Percentiles rank a stretch among this genome's conserved stretches.
Conservation (phyloP, 768 basidiomycete genomes). For the Boletus huronensis region DNA sequence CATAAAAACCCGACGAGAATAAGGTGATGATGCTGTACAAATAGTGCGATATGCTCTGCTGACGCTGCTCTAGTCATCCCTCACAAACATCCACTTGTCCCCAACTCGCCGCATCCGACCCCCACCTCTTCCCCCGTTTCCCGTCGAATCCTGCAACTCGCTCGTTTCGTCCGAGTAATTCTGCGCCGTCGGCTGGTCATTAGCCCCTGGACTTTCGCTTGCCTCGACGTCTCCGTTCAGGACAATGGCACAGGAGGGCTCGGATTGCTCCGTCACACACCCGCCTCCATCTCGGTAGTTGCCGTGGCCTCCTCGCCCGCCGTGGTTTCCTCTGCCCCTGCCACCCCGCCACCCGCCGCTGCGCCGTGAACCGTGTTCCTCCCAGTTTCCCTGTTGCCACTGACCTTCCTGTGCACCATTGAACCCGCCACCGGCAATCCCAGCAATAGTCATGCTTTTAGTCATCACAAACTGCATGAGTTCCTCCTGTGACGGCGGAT, state of each 20-base stretch:
- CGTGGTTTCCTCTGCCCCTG: slow-evolving; percentile 37
- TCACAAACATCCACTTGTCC: slow-evolving; percentile 71
- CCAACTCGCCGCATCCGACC: slow-evolving; percentile 68
- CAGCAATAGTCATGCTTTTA: slow-evolving; percentile 22
- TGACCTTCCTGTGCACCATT: slow-evolving; percentile 21
- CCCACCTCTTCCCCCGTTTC: slow-evolving; percentile 33
- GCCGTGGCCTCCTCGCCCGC: slow-evolving; percentile 38
- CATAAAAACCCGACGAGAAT: not conserved
- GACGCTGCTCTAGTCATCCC: slow-evolving; percentile 26
- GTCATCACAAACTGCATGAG: slow-evolving; percentile 71
- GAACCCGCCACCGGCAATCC: slow-evolving; percentile 13
- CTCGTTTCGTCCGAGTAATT: not conserved
- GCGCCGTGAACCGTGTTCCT: slow-evolving; percentile 36
- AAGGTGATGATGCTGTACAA: slow-evolving; percentile 19
- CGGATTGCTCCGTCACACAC: slow-evolving; percentile 26
- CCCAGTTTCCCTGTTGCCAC: slow-evolving; percentile 22
- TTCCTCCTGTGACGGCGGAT: slow-evolving; percentile 67
- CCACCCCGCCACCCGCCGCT: slow-evolving; percentile 38
- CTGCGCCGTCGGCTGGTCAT: slow-evolving; percentile 1
- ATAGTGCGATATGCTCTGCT: slow-evolving; percentile 20
- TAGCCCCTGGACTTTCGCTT: not conserved
- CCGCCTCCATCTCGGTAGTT: slow-evolving; percentile 44
- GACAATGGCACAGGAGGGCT: slow-evolving; percentile 56
- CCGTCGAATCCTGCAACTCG: too few species aligned
- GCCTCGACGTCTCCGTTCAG: slow-evolving; percentile 46